phyloP scores from a whole-genome alignment of 2,329 filamentous ascomycete species.

The Falciphora oryzae region DNA sequence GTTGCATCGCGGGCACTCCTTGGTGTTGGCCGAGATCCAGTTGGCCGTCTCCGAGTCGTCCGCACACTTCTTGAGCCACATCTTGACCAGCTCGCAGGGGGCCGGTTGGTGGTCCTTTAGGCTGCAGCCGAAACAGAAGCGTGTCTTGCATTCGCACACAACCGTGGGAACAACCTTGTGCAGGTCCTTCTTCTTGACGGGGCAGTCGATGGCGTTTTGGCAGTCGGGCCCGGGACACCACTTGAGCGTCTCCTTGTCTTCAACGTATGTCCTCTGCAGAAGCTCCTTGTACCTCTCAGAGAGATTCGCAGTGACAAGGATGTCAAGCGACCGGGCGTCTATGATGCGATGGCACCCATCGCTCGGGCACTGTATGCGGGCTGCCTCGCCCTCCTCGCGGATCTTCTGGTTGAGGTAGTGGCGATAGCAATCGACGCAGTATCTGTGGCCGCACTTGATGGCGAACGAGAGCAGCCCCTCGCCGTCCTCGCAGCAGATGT shows the following conservation, averaged over 20 bases:
- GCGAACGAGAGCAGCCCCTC: slow-evolving; percentile 75
- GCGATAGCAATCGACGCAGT: slow-evolving; percentile 86
- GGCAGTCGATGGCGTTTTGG: slow-evolving; percentile 84
- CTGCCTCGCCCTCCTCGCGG: slow-evolving; percentile 88
- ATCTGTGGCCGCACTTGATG: slow-evolving; percentile 91
- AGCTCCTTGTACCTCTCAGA: slow-evolving; percentile 70
- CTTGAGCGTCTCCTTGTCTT: slow-evolving; percentile 91
- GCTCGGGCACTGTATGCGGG: slow-evolving; percentile 87
- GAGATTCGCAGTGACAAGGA: slow-evolving; percentile 59
- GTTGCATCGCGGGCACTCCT: slow-evolving; percentile 92
- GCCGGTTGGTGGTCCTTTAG: slow-evolving; percentile 88
- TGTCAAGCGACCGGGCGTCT: slow-evolving; percentile 78
- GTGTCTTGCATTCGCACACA: slow-evolving; percentile 73
- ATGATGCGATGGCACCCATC: slow-evolving; percentile 85
- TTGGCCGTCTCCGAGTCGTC: slow-evolving; percentile 98
- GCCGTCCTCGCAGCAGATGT: slow-evolving; percentile 93
- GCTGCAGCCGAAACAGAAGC: slow-evolving; percentile 94
- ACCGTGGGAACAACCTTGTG: slow-evolving; percentile 85
- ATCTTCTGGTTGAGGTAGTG: slow-evolving; percentile 94
- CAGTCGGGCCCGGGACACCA: slow-evolving; percentile 99
- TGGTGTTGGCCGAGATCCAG: slow-evolving; percentile 98
- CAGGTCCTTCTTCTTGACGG: slow-evolving; percentile 81
- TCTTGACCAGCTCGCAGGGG: slow-evolving; percentile 85
- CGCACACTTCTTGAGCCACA: slow-evolving; percentile 96
- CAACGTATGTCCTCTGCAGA: slow-evolving; percentile 89